These are phyloP conservation scores for Phellopilus nigrolimitatus DNA, from an alignment of 1,284 basidiomycete species.

Conservation along the genomic window DNA sequence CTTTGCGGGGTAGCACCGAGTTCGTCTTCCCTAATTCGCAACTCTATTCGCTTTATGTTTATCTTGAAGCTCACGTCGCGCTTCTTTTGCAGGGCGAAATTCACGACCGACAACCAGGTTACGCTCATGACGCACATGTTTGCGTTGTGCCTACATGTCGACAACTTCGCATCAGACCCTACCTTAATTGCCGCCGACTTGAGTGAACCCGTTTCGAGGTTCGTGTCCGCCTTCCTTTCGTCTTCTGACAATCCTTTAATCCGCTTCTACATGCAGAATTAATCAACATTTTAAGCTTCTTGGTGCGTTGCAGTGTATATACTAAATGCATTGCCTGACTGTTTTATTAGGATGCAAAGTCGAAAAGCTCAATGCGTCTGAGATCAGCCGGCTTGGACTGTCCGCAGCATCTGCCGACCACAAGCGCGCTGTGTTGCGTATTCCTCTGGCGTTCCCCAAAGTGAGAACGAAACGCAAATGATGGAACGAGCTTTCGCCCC, in stretches of 20 bases:
- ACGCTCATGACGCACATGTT: slow-evolving; percentile 75
- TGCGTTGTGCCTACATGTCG: slow-evolving; percentile 72
- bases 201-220: slow-evolving; percentile 59
- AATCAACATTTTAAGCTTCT: slow-evolving; percentile 1
- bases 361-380: slow-evolving; percentile 49
- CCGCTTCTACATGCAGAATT: not conserved
- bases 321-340: not conserved
- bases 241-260: not conserved
- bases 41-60: not conserved
- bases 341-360: slow-evolving; percentile 65
- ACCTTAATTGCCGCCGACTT: slow-evolving; percentile 69
- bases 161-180: slow-evolving; percentile 71
- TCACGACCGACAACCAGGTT: slow-evolving; percentile 68
- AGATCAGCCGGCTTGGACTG: slow-evolving; percentile 64
- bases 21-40: slow-evolving; percentile 37
- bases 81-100: slow-evolving; percentile 59
- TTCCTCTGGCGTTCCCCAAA: slow-evolving; percentile 79
- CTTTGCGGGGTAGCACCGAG: slow-evolving; percentile 55
- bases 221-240: slow-evolving; percentile 27
- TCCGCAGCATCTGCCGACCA: slow-evolving; percentile 52
- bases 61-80: slow-evolving; percentile 4
- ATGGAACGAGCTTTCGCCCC: no score
- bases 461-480: slow-evolving; percentile 36
- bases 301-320: not conserved
- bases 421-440: slow-evolving; percentile 67